A percentile compares a stretch with the other conserved stretches of the same genome.
Conservation (phyloP, 1,139 yeast species). For the Zygosaccharomyces sapae region DNA sequence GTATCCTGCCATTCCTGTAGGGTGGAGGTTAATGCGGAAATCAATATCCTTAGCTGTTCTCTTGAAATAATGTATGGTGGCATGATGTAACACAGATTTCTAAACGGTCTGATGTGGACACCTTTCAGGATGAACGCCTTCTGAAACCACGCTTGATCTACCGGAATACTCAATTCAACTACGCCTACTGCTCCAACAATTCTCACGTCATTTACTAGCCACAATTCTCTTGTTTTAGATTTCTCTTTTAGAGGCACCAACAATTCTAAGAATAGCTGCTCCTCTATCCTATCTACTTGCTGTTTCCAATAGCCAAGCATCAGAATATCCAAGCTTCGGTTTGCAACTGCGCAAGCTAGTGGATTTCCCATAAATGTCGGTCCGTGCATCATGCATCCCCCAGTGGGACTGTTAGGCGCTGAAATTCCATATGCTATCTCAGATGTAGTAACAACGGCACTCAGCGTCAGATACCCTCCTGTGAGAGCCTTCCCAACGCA, state of each 20-base stretch:
- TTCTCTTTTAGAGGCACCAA: constrained; percentile 16
- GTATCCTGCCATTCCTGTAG: background rate
- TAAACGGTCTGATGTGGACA: constrained; percentile 33
- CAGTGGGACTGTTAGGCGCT: constrained; percentile 17
- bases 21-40: background rate
- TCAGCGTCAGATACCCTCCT: constrained; percentile 35
- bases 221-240: constrained; percentile 13
- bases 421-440: constrained; percentile 20
- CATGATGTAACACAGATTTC: constrained; percentile 31
- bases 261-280: constrained; percentile 26
- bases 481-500: constrained; percentile 36
- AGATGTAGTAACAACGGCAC: constrained; percentile 33
- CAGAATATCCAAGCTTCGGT: constrained; percentile 34
- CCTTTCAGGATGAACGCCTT: constrained; percentile 23
- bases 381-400: constrained; percentile 35
- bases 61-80: constrained; percentile 32
- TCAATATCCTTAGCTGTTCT: constrained; percentile 16
- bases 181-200: constrained; percentile 36
- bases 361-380: constrained; percentile 41
- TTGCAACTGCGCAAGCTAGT: constrained; percentile 37
- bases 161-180: constrained; percentile 27
- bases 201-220: constrained; percentile 28
- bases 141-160: constrained; percentile 28
- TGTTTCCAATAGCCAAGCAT: constrained; percentile 27
- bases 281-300: constrained; percentile 26